These are phyloP conservation scores for Purpureocillium takamizusanense DNA, from an alignment of 2,329 filamentous ascomycete species.

Conservation along the genomic window DNA sequence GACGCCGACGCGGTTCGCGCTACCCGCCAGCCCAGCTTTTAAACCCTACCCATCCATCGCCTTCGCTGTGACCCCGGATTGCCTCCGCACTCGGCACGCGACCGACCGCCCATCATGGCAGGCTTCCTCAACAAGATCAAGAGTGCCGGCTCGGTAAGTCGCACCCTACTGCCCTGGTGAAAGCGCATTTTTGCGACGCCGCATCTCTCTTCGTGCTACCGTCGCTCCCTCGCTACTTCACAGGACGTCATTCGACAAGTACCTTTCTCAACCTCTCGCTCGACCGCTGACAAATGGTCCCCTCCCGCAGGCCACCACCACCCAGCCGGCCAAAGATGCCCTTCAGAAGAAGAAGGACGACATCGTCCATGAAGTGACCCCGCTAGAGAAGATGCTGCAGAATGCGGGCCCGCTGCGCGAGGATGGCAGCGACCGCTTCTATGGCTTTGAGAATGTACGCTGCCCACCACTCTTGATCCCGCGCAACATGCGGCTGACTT, in stretches of 20 bases:
- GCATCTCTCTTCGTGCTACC: no score
- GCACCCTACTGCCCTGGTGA: no score
- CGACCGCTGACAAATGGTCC: conserved; percentile 22
- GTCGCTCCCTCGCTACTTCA: no score
- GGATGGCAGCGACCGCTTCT: conserved; percentile 96
- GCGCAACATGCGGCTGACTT: neutral
- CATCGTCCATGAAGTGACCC: conserved; percentile 47
- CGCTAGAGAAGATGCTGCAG: conserved; percentile 66
- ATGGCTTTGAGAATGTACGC: conserved; percentile 93
- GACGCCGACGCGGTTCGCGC: conserved; percentile 18
- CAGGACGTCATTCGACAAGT: no score
- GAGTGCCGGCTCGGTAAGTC: conserved; percentile 43
- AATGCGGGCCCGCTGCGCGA: conserved; percentile 71
- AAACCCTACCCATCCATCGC: conserved; percentile 4
- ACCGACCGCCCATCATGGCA: conserved; percentile 33
- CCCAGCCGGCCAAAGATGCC: conserved; percentile 34
- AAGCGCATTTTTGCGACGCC: no score
- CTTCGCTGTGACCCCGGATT: neutral
- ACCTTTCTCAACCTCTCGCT: no score
- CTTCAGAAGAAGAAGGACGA: conserved; percentile 48
- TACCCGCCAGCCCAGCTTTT: conserved; percentile 8
- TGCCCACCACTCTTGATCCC: conserved; percentile 2
- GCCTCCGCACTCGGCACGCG: conserved; percentile 9
- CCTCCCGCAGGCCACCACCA: conserved; percentile 31
- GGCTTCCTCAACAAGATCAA: conserved; percentile 53